phyloP scores from a whole-genome alignment of 352 stramenopile genomes.

The Phytophthora melonis region DNA sequence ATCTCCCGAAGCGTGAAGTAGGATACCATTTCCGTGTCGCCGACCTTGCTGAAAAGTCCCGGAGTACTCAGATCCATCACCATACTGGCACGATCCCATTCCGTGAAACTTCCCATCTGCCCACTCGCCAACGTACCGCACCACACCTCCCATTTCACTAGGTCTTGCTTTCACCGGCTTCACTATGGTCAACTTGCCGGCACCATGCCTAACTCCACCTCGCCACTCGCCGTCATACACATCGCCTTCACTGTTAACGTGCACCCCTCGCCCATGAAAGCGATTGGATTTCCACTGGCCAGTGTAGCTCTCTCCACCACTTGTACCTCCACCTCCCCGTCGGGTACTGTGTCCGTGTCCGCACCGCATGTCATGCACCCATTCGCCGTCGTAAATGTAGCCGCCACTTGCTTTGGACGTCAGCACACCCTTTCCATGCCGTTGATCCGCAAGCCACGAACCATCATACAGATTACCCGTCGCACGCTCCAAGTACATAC shows the following conservation, averaged over 20 bases:
- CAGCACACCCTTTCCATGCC: constrained; percentile 78
- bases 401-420: constrained; percentile 60
- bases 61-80: constrained; percentile 91
- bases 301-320: constrained; percentile 69
- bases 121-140: constrained; percentile 81
- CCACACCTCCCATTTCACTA: constrained; percentile 47
- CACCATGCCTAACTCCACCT: constrained; percentile 59
- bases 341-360: constrained; percentile 79
- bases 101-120: constrained; percentile 68
- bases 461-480: constrained; percentile 86
- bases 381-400: constrained; percentile 86
- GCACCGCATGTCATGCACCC: constrained; percentile 72
- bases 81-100: constrained; percentile 84
- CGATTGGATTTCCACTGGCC: constrained; percentile 71
- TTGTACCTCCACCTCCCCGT: constrained; percentile 48
- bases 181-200: constrained; percentile 64
- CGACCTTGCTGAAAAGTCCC: constrained; percentile 80
- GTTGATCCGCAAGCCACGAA: constrained; percentile 67
- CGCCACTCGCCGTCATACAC: constrained; percentile 80
- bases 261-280: constrained; percentile 73
- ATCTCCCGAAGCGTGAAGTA: constrained; percentile 53
- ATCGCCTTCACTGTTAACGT: constrained; percentile 67
- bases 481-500: constrained; percentile 77
- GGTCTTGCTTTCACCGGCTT: constrained; percentile 8
- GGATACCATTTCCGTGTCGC: constrained; percentile 76